Evolutionary conservation across 2,329 filamentous ascomycete genomes (phyloP).

Genomic region (Sporothrix brunneoviolacea): DNA sequence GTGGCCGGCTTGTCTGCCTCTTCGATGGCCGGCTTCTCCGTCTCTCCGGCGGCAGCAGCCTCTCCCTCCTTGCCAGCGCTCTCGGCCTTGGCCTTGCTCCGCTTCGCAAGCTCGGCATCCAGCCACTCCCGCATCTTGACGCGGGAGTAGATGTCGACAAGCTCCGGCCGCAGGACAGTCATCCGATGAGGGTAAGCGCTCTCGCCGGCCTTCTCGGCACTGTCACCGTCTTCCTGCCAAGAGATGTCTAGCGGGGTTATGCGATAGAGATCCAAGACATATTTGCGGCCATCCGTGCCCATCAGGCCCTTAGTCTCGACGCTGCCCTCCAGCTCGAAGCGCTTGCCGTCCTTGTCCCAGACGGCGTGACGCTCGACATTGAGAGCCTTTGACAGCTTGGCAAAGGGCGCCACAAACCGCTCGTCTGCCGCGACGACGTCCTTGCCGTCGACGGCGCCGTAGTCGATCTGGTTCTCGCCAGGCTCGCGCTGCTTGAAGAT

Average conservation of each 20-base stretch:
- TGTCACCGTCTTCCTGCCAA: slow-evolving; percentile 74
- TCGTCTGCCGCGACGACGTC: slow-evolving; percentile 89
- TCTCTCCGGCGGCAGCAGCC: neutral
- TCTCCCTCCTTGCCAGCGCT: neutral
- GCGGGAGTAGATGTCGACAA: slow-evolving; percentile 80
- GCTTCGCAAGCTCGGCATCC: slow-evolving; percentile 65
- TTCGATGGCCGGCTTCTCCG: neutral
- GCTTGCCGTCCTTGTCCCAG: slow-evolving; percentile 92
- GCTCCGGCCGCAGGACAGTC: slow-evolving; percentile 85
- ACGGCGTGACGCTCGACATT: slow-evolving; percentile 92
- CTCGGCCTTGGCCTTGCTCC: slow-evolving; percentile 36
- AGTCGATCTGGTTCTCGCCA: slow-evolving; percentile 97
- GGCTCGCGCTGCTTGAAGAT: slow-evolving; percentile 99
- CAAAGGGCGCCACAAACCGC: slow-evolving; percentile 75
- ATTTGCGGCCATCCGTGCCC: slow-evolving; percentile 92
- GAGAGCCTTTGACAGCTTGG: slow-evolving; percentile 83
- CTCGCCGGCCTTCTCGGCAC: slow-evolving; percentile 29
- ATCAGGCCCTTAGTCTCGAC: slow-evolving; percentile 98
- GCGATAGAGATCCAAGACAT: slow-evolving; percentile 93
- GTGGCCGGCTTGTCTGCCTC: neutral
- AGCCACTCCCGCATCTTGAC: slow-evolving; percentile 86
- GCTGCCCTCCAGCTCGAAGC: slow-evolving; percentile 86
- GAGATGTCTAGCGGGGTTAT: slow-evolving; percentile 84
- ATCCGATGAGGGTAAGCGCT: slow-evolving; percentile 84
- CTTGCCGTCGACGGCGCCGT: slow-evolving; percentile 95